Conservation (phyloP, 495 filamentous ascomycete species). For the Choiromyces venosus region DNA sequence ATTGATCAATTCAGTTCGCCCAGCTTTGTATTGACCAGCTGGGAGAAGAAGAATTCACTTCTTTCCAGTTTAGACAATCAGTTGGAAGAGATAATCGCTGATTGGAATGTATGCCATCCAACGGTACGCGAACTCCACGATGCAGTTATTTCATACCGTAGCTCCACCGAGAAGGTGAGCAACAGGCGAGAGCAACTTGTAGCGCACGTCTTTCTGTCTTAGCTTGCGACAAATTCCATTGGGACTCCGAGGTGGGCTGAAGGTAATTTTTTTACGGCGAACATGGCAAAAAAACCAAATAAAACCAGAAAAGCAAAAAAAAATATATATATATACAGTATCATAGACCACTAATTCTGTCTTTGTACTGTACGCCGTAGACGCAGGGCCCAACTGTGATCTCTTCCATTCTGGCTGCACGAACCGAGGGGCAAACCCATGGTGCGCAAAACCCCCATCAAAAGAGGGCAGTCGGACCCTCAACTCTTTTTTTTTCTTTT, state of each 20-base stretch:
- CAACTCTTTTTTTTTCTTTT: background rate
- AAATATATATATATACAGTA: too few species aligned
- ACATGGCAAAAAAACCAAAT: slow-evolving; percentile 16
- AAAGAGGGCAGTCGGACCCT: background rate
- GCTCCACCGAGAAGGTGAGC: background rate
- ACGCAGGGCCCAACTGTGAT: slow-evolving; percentile 31
- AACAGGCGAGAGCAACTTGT: background rate
- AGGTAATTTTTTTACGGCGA: background rate
- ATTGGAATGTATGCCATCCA: background rate
- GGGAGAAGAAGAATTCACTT: background rate
- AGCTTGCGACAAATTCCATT: background rate
- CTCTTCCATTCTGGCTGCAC: slow-evolving; percentile 21
- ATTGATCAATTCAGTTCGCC: background rate
- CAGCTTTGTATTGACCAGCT: background rate
- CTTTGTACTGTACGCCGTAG: slow-evolving; percentile 20
- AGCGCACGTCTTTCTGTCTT: background rate
- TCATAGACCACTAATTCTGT: slow-evolving; percentile 18
- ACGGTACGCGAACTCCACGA: background rate
- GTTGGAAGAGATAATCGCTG: background rate
- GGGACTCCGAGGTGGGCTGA: background rate
- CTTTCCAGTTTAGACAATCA: background rate
- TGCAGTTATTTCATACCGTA: background rate
- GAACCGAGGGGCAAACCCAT: background rate
- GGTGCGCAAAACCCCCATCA: background rate
- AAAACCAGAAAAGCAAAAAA: slow-evolving; percentile 34